Base-by-base conservation (phyloP, 2,329 filamentous ascomycete genomes). In the Trichoderma sp. region DNA sequence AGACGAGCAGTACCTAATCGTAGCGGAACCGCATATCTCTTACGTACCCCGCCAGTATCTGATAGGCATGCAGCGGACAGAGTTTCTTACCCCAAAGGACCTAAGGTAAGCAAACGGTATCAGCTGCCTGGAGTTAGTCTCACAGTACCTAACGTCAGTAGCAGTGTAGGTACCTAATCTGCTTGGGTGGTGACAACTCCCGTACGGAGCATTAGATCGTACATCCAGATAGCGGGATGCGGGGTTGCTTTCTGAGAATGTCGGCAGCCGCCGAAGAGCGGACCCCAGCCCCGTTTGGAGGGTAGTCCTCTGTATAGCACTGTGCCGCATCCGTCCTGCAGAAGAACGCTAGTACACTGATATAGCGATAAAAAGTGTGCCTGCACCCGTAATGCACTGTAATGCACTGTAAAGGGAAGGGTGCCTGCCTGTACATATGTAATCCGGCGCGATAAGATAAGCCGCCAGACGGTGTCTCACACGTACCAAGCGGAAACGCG, bases 241-340 rank as follows among this genome's bases (percentile, higher is more conserved):
- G 67, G 67, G 67, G 67, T 68, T 43, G n/a, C 12, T 36, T 26
- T n/a, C 32, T 30, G 28, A 32, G 15, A 26, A 26, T 57, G 59
- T 72, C 71, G 71, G 71, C 65, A 72, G 65, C 26, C 71, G 71
- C 71, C 71, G 71, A 72, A 63, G 61, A 39, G 71, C 71, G 71
- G 71, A 55, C 64, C 69, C 64, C 59, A 70, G 59, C 63, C 39
- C 28, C 53, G 30, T 67, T 71, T 71, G 17, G 20, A 28, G n/a
- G 15, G 67, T 6, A 26, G 8, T 8, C 12, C 17, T 15, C 28
- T 9, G 12, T 62, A 69, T 26, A 53, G 67, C 39, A 53, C 28
- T 69, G 50, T 13, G 32, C 64, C 23, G 53, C 34, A n/a, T 17
- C 59, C 23, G 36, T 34, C 34, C 59, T n/a, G 59, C 59, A 63